Percentiles rank a stretch among this genome's conserved stretches.
Evolutionary conservation across 192 early-diverging fungal species (phyloP).

Genomic region (Coemansia sp.): DNA sequence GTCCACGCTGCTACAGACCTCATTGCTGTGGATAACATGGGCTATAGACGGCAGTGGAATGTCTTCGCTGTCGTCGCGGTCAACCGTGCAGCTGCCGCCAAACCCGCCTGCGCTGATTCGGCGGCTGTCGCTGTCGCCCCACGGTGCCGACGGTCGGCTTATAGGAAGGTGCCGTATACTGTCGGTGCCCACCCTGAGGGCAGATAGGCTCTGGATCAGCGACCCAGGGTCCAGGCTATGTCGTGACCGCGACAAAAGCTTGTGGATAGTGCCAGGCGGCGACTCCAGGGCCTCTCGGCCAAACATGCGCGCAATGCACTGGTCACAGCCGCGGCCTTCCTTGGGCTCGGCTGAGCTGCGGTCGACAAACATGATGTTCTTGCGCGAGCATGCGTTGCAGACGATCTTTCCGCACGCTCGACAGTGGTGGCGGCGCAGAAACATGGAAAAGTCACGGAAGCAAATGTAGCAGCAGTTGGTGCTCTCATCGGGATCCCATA

Average conservation of each 20-base stretch:
- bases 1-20: not conserved
- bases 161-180: constrained; percentile 20
- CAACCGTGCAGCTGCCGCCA: not conserved
- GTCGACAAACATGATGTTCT: constrained; percentile 55
- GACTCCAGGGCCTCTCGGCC: constrained; percentile 51
- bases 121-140: constrained; percentile 10
- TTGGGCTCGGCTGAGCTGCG: constrained; percentile 23
- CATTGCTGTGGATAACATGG: not conserved
- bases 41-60: constrained; percentile 16
- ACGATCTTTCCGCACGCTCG: constrained; percentile 78
- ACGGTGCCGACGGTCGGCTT: constrained; percentile 20
- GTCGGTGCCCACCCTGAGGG: constrained; percentile 26
- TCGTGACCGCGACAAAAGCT: constrained; percentile 38
- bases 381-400: constrained; percentile 69
- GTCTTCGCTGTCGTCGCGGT: constrained; percentile 4
- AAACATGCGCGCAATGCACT: constrained; percentile 54
- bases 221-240: constrained; percentile 49
- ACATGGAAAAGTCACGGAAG: constrained; percentile 65
- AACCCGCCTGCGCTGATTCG: not conserved
- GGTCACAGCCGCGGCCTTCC: constrained; percentile 56
- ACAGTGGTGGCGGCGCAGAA: constrained; percentile 75
- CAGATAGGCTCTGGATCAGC: constrained; percentile 41
- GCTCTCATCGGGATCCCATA: constrained; percentile 74
- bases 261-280: constrained; percentile 44
- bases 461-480: constrained; percentile 71